Evolutionary conservation across 2,329 filamentous ascomycete genomes (phyloP).

Genomic region (Escovopsis sp.): DNA sequence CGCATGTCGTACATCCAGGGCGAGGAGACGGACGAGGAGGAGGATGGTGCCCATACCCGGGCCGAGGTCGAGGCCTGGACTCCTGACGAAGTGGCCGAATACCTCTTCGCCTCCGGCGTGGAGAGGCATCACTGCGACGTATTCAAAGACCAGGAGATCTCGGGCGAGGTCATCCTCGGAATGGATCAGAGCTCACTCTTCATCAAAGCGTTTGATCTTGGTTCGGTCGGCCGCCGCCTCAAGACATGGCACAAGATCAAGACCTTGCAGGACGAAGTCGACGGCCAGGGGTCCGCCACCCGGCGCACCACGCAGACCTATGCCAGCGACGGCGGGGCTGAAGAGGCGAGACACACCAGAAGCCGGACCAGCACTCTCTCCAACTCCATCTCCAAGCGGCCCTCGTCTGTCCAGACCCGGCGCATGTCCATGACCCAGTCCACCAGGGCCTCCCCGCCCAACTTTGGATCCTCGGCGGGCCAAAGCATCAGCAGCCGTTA

Average conservation of each 20-base stretch:
- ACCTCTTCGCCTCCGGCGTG: constrained; percentile 71
- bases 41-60: constrained; percentile 52
- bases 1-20: constrained; percentile 85
- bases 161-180: constrained; percentile 78
- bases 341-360: constrained; percentile 34
- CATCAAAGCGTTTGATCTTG: constrained; percentile 88
- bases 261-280: constrained; percentile 74
- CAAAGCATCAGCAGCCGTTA: constrained; percentile 15
- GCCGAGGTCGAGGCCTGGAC: constrained; percentile 69
- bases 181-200: constrained; percentile 95
- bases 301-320: constrained; percentile 41
- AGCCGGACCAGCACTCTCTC: constrained; percentile 46
- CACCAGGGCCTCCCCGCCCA: constrained; percentile 31
- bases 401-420: constrained; percentile 31
- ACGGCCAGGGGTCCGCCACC: constrained; percentile 27
- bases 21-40: constrained; percentile 91
- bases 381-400: constrained; percentile 29
- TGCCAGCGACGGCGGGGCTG: constrained; percentile 44
- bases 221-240: constrained; percentile 73
- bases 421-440: constrained; percentile 36
- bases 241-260: constrained; percentile 98
- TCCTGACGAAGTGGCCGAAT: constrained; percentile 71
- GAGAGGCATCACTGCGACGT: constrained; percentile 86
- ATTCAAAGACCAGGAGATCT: constrained; percentile 90
- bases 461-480: constrained; percentile 26